Conservation (phyloP, 139 green algal species). For the Haematococcus lacustris region DNA sequence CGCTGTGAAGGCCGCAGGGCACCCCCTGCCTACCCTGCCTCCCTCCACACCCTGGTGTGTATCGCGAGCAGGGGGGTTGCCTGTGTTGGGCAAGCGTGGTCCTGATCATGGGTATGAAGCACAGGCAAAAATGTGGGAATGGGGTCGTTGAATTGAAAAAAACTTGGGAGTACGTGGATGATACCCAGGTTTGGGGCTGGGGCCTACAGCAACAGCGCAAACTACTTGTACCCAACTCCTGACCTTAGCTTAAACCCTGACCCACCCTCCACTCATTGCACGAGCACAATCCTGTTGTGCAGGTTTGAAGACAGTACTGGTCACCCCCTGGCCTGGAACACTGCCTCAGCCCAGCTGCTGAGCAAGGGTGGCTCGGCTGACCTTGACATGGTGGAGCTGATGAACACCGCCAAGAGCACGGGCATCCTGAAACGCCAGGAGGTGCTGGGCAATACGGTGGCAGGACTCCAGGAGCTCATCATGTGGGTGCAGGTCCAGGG, state of each 20-base stretch:
- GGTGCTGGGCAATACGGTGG: conserved; percentile 41
- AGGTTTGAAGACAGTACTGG: neutral
- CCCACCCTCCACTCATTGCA: neutral
- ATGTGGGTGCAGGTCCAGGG: conserved; percentile 18
- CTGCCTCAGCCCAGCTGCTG: neutral
- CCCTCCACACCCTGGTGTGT: neutral
- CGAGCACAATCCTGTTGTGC: neutral
- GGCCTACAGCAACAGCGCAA: neutral
- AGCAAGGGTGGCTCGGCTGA: neutral
- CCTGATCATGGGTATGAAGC: neutral
- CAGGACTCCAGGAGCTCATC: conserved; percentile 59
- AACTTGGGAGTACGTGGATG: no score
- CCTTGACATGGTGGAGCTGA: neutral
- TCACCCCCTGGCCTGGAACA: conserved; percentile 3
- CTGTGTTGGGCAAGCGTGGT: no score
- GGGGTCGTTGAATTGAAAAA: no score
- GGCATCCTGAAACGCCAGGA: conserved; percentile 19
- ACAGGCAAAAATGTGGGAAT: neutral
- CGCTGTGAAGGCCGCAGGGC: neutral
- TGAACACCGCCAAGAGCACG: neutral
- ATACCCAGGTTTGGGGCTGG: neutral
- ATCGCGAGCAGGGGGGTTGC: neutral
- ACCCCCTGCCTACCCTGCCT: neutral
- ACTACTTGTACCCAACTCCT: neutral
- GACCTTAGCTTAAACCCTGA: neutral